Base-by-base conservation (phyloP, 768 basidiomycete genomes). In the Termitomyces sp. region DNA sequence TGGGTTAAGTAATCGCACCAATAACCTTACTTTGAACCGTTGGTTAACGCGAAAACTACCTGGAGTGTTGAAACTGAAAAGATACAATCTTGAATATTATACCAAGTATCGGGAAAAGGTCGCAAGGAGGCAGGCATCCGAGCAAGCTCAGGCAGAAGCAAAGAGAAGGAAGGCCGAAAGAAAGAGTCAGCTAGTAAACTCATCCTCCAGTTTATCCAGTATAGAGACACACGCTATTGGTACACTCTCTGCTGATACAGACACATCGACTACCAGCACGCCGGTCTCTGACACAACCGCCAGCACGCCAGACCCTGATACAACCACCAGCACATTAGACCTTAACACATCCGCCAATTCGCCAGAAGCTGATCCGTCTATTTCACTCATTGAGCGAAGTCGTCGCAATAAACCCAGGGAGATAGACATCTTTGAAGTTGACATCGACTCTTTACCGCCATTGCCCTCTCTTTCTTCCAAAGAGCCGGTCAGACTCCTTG, bases 1-100 rank as follows among this genome's bases (percentile, higher is more conserved):
- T 42, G 84, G 84, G 5, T 67, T 79, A 39, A 79, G 82, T 34
- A 89, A 88, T 62, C 76, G 82, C 44, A 69, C 79, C 59, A 88
- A 85, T 68, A 77, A 85, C 43, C 58, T 82, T n/a, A 73, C 75
- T 37, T 67, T 90, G 53, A 77, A 89, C 75, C 75, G 80, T 30
- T 91, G 88, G 81, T 69, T 88, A 34, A 67, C 71, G 18, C 70
- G 71, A 24, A 83, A 82, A 66, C 62, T 83, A 13, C 75, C 75
- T 20, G 68, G 64, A 42, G 72, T 82, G 14, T 65, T 87, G 36
- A 70, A 70, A 58, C 74, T 73, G 63, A 89, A 88, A 70, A 75
- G 72, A 57, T 65, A 64, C 6, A 79, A 84, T 56, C 63, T 86
- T 20, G 55, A 61, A 5, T 82, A 72, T 64, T 84, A 78, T 68